Evolutionary conservation across 2,329 filamentous ascomycete species (phyloP), one percentile per base, ranked within the genome.

Genomic region (Aspergillus transmontanensis): DNA sequence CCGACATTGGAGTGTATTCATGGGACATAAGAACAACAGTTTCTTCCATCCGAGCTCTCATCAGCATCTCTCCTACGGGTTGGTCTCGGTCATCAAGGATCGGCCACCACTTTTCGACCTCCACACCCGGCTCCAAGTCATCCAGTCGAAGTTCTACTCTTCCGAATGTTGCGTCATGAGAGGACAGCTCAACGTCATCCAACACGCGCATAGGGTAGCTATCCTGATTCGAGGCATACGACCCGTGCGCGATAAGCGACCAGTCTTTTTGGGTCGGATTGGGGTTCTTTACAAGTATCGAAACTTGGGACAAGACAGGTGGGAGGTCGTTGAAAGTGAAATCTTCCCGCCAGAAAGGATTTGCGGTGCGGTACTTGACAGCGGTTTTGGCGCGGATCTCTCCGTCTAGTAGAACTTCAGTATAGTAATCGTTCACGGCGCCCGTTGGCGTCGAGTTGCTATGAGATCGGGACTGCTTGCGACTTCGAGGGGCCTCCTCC

Each of bases 101-200:
- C 19, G 89, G 90, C 82, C 93, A 90, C 94, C 94, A 97, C 72
- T 93, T 90, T 76, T 98, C 94, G 39, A 89, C 85, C 62, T 94
- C 91, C 72, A 90, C 90, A 19, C 89, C 90, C 0, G 87, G 84
- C 43, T 94, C 91, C 19, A 97, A 78, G 66, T 93, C 90, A 63
- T 94, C 90, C 9, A 97, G 81, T 23, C 89, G 86, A 34, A 97
- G 87, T 69, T 97, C 92, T n/a, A 97, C 90, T 65, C 85, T 85
- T 43, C 82, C 82, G 62, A 77, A 80, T 6, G 78, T 76, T 36
- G 80, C 73, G 67, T 83, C 82, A 58, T 82, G 78, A 12, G 81
- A 79, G 43, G 81, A 78, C 23, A 84, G 74, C 63, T 83, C 81
- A 36, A 83, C 75, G 55, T 82, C 80, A 56, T 80, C 78, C 41